A percentile compares a stretch with the other conserved stretches of the same genome.
phyloP scores from a whole-genome alignment of 371 early-diverging fungal species.

The Blakeslea trispora region DNA sequence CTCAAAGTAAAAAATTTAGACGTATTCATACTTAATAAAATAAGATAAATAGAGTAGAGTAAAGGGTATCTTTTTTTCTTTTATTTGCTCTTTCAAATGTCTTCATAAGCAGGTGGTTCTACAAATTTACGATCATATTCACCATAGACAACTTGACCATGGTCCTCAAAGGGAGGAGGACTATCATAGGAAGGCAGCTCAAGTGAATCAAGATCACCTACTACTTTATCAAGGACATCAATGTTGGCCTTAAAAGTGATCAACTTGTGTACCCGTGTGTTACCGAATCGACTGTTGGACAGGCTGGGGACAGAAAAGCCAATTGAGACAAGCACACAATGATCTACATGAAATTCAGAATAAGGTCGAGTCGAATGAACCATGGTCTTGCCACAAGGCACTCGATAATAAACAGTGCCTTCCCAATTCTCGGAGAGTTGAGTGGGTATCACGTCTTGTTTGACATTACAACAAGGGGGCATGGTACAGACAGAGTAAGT shows the following conservation, averaged over 20 bases:
- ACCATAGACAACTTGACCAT: conserved; percentile 9
- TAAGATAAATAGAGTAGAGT: too few species aligned
- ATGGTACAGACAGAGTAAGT: conserved; percentile 8
- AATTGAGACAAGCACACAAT: conserved; percentile 15
- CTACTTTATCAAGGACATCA: conserved; percentile 12
- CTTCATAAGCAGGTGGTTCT: conserved; percentile 16
- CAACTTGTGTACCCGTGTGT: conserved; percentile 5
- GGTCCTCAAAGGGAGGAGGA: conserved; percentile 23
- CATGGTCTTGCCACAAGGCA: conserved; percentile 7
- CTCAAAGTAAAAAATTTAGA: too few species aligned
- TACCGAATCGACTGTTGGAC: neutral
- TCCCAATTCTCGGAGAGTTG: conserved; percentile 12
- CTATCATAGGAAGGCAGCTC: conserved; percentile 19
- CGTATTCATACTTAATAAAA: too few species aligned
- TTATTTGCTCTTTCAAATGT: too few species aligned
- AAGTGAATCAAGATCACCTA: conserved; percentile 14
- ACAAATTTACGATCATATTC: conserved; percentile 19
- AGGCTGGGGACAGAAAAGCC: conserved; percentile 9
- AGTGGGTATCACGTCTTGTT: neutral
- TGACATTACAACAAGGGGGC: neutral
- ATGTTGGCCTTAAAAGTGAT: conserved; percentile 17
- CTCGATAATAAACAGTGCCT: conserved; percentile 11
- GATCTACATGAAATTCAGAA: conserved; percentile 14
- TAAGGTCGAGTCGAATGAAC: conserved; percentile 20
- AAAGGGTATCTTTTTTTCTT: too few species aligned